Base-by-base conservation (phyloP, 2,329 filamentous ascomycete species). In the Rachicladosporium sp. region DNA sequence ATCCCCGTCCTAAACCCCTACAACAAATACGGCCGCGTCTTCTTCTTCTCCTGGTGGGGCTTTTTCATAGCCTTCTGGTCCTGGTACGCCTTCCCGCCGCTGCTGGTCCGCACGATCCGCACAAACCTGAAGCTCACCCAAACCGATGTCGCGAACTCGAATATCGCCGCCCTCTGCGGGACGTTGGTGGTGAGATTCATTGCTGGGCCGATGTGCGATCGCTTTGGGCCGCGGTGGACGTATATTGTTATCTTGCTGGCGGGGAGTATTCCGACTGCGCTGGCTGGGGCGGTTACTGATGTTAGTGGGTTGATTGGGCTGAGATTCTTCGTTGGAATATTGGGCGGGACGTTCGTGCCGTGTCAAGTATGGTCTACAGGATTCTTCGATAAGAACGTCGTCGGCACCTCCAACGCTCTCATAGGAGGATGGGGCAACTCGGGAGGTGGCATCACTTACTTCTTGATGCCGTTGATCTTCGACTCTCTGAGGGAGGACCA, bases 381-480 rank as follows among this genome's bases (percentile, higher is more conserved):
- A 2, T 42, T 42, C 31, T 42, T 0, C 56, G 85, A 93, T 63
- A 88, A 85, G 64, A 88, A 85, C 50, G 70, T 93, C 11, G 81
- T 93, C 8, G 86, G 86, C 35, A 85, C 82, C 4, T 82, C 84
- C 44, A 93, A 93, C 53, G 80, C 83, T 3, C 63, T 93, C 10
- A 78, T 84, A 2, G 86, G 78, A 31, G 86, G 86, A 6, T 82
- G 80, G 68, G 86, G 85, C 34, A 93, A 91, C 50, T 73, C 82
- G 15, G 85, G 86, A 41, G 86, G 85, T 47, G 85, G 86, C 42
- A 80, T 91, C 46, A 91, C 85, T 3, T 91, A 91, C 63, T 89
- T 91, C 58, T 73, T 87, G 48, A 91, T 91, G 83, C 36, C 33
- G 6, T 13, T 33, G 10, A 42, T 42, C 2, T 38, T 36, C 31